Evolutionary conservation across 768 basidiomycete genomes (phyloP).

Genomic region (Omphalotus guepiniiformis): DNA sequence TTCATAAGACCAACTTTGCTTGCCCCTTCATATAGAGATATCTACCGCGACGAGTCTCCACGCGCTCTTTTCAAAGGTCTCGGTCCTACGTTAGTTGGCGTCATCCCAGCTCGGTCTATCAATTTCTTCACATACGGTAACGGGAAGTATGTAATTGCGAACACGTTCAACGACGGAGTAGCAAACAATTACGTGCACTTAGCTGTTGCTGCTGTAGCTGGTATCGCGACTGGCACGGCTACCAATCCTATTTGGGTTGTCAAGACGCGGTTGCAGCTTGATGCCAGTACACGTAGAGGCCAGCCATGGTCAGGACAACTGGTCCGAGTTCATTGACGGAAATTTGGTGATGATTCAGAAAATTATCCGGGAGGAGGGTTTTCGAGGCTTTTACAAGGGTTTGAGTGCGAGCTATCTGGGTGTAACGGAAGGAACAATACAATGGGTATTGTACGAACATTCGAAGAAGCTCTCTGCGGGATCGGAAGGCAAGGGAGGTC

Average conservation of each 20-base stretch:
- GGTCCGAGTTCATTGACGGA: constrained; percentile 44
- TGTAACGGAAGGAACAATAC: constrained; percentile 93
- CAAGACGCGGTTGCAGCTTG: constrained; percentile 90
- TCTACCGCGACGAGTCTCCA: constrained; percentile 84
- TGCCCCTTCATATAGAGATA: constrained; percentile 61
- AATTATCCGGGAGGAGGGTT: constrained; percentile 78
- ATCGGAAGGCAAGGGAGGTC: constrained; percentile 51
- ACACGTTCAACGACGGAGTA: constrained; percentile 69
- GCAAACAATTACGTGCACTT: constrained; percentile 89
- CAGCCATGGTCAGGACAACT: constrained; percentile 17
- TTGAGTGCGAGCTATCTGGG: constrained; percentile 93
- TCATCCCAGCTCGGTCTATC: constrained; percentile 93
- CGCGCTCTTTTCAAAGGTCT: constrained; percentile 92
- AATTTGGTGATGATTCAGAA: constrained; percentile 61
- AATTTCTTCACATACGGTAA: constrained; percentile 99
- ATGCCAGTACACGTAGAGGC: constrained; percentile 12
- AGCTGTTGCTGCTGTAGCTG: constrained; percentile 78
- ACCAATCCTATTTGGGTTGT: constrained; percentile 99
- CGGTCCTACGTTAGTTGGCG: constrained; percentile 91
- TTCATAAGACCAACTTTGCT: too few species aligned
- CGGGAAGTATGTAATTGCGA: constrained; percentile 87
- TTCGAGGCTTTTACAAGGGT: constrained; percentile 91
- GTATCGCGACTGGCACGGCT: constrained; percentile 79
- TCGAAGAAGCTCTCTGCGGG: constrained; percentile 66
- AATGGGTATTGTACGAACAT: constrained; percentile 95